Evolutionary conservation across 1,139 yeast species (phyloP).

Genomic region (Lodderomyces oxycetoniae): DNA sequence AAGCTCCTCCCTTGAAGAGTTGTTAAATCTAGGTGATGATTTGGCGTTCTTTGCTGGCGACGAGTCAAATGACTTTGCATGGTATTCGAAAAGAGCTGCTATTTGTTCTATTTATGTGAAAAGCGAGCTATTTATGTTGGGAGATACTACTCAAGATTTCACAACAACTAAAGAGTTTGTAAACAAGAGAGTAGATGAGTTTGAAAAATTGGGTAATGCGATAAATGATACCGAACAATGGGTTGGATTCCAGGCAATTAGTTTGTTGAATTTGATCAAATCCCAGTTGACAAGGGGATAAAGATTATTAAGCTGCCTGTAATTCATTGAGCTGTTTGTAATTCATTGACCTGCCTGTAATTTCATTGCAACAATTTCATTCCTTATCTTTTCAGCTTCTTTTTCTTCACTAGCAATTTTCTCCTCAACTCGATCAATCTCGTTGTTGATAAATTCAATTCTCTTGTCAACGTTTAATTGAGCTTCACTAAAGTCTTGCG

Average conservation of each 20-base stretch:
- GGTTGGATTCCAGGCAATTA: conserved; percentile 64
- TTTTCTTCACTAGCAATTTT: conserved; percentile 52
- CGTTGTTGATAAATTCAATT: conserved; percentile 76
- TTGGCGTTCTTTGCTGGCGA: conserved; percentile 79
- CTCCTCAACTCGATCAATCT: conserved; percentile 64
- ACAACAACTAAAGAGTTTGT: conserved; percentile 62
- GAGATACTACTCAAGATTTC: conserved; percentile 58
- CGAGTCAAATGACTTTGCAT: conserved; percentile 74
- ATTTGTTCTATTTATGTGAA: conserved; percentile 67
- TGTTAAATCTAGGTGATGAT: conserved; percentile 77
- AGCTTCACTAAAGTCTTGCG: conserved; percentile 83
- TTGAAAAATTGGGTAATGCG: conserved; percentile 52
- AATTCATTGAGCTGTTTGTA: no score
- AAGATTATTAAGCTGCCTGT: conserved; percentile 2
- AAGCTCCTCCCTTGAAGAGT: conserved; percentile 52
- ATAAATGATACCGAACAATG: conserved; percentile 70
- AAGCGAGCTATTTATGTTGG: conserved; percentile 75
- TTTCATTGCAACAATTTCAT: conserved; percentile 43
- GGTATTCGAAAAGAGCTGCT: conserved; percentile 86
- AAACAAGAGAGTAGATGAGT: conserved; percentile 51
- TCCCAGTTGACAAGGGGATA: conserved; percentile 68
- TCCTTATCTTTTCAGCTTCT: conserved; percentile 46
- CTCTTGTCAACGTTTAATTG: conserved; percentile 78
- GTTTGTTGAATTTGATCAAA: conserved; percentile 62
- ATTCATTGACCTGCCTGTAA: conserved; percentile 12